Base-by-base conservation (phyloP, 768 basidiomycete genomes). In the Tremella fuciformis region DNA sequence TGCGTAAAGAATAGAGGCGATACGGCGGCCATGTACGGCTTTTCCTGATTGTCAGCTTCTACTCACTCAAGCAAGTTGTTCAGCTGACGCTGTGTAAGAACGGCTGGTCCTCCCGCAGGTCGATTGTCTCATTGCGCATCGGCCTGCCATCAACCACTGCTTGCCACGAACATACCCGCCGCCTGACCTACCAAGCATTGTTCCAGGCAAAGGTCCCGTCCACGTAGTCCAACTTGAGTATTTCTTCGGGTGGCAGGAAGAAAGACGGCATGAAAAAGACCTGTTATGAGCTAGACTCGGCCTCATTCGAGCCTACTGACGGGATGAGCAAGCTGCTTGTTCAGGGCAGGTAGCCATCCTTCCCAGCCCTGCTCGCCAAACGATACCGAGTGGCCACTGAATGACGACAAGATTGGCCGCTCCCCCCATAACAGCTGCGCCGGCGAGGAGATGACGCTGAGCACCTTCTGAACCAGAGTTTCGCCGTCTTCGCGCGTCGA, bases 1-100 rank as follows among this genome's bases (percentile, higher is more conserved):
- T 78, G 77, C 2, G 77, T 77, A 54, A 66, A 76, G 62, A 78
- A 77, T 48, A 71, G 62, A 1, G 77, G 77, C 3, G 69, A 70
- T 11, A 76, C 64, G 11, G 77, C 69, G 1, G 74, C 72, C 77
- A 78, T 78, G 52, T 76, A 78, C 13, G 75, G 71, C 50, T 74
- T 75, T 8, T 42, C 39, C 65, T 69, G 55, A 8, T n/a, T 24
- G 34, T 48, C 2, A 56, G 49, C 15, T 29, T 13, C 42, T 6
- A 8, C n/a, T 46, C 42, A 18, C 15, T 4, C 8, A n/a, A 6
- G 42, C 42, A 46, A n/a, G 18, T 8, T n/a, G n/a, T 16, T 34
- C 47, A 13, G 52, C 73, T 52, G 18, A 71, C 72, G 24, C 60
- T 53, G 3, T 59, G n/a, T 11, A 74, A 47, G 55, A 76, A 78